phyloP scores from a whole-genome alignment of 2,329 filamentous ascomycete species.

The Cyclaneusma minus region DNA sequence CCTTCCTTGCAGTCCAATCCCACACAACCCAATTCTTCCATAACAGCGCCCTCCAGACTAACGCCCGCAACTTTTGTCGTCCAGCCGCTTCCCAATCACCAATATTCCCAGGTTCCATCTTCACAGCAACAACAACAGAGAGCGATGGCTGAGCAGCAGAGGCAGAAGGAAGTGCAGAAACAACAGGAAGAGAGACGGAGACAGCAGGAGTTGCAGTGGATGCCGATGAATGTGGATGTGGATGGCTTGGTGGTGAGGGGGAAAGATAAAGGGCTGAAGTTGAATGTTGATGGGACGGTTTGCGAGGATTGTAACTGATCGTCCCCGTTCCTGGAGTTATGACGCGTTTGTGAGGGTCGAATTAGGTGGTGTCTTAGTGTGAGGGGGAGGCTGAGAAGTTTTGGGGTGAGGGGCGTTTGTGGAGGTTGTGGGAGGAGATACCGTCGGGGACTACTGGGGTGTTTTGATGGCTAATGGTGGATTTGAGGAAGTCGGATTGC shows the following conservation, averaged over 20 bases:
- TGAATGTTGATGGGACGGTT: conserved; percentile 5
- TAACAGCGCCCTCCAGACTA: background rate
- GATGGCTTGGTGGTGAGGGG: background rate
- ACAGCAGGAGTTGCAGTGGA: conserved; percentile 4
- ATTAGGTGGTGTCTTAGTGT: no score
- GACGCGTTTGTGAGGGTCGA: no score
- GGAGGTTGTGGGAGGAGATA: no score
- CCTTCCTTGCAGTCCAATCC: conserved; percentile 65
- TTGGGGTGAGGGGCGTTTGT: no score
- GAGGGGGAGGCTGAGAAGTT: no score
- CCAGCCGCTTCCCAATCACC: background rate
- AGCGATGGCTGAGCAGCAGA: background rate
- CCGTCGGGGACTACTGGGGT: no score
- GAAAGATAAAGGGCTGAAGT: conserved; percentile 4
- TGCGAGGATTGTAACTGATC: conserved; percentile 8
- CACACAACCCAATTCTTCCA: no score
- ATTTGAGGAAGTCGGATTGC: no score
- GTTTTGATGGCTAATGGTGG: no score
- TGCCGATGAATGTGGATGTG: conserved; percentile 6
- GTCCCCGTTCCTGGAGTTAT: no score
- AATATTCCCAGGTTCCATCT: background rate
- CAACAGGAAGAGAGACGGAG: background rate
- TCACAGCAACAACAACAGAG: background rate
- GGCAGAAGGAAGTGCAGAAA: background rate
- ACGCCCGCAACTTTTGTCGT: background rate